These are phyloP conservation scores for Ceratocystis harringtonii DNA, from an alignment of 2,329 filamentous ascomycete genomes.

Conservation along the genomic window DNA sequence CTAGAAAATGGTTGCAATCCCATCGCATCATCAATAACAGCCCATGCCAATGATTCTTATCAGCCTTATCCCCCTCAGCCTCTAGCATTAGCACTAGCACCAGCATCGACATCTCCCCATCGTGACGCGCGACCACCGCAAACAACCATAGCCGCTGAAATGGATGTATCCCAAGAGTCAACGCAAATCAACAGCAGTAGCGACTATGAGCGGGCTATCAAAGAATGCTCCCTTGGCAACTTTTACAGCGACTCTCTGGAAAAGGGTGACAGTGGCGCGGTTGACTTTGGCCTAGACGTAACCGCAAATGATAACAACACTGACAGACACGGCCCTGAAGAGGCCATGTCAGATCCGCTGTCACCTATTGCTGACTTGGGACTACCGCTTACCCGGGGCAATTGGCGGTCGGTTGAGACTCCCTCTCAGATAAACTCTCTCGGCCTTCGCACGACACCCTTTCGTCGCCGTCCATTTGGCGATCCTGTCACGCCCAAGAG, in stretches of 20 bases:
- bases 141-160: conserved; percentile 7
- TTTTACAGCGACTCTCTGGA: conserved; percentile 22
- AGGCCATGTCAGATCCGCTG: conserved; percentile 26
- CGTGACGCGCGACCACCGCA: not conserved
- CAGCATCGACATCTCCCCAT: not conserved
- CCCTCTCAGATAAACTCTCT: conserved; percentile 25
- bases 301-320: conserved; percentile 29
- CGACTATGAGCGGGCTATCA: conserved; percentile 36
- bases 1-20: not conserved
- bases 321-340: conserved; percentile 26
- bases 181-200: conserved; percentile 43
- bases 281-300: conserved; percentile 22
- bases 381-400: conserved; percentile 27
- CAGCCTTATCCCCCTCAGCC: not conserved
- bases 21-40: not conserved
- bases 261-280: conserved; percentile 18
- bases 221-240: conserved; percentile 17
- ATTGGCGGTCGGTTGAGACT: conserved; percentile 25
- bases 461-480: conserved; percentile 19
- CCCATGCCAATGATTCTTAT: not conserved
- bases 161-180: conserved; percentile 24
- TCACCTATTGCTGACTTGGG: conserved; percentile 24
- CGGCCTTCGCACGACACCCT: conserved; percentile 22
- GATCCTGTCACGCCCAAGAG: conserved; percentile 36
- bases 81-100: not conserved